Conservation (phyloP, 495 filamentous ascomycete species). For the Aspergillus conjunctus region DNA sequence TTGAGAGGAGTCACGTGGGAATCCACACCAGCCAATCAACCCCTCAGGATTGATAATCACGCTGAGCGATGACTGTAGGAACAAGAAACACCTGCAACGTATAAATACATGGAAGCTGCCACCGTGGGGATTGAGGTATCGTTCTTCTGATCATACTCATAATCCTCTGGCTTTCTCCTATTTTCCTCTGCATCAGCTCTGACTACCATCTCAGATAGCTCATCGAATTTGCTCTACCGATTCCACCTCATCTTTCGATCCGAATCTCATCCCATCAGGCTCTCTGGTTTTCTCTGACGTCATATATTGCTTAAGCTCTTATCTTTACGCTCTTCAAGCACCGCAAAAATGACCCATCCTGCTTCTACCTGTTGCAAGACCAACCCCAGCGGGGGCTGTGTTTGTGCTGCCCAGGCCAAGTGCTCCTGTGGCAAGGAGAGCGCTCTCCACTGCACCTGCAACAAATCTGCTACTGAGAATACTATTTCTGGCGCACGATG, state of each 20-base stretch:
- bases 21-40: constrained; percentile 29
- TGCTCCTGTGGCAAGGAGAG: constrained; percentile 90
- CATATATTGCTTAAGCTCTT: background rate
- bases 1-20: background rate
- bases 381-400: constrained; percentile 52
- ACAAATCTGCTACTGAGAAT: constrained; percentile 78
- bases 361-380: constrained; percentile 65
- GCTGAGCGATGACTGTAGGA: constrained; percentile 2
- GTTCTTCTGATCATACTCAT: constrained; percentile 2
- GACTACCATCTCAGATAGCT: too few relatives aligned
- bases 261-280: too few relatives aligned
- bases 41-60: constrained; percentile 33
- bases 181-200: background rate
- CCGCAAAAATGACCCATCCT: constrained; percentile 54
- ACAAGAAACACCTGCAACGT: constrained; percentile 25
- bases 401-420: constrained; percentile 63
- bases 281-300: constrained; percentile 6
- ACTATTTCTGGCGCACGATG: constrained; percentile 69
- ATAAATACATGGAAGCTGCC: constrained; percentile 31
- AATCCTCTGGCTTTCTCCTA: background rate
- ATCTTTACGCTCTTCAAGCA: constrained; percentile 1
- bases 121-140: background rate
- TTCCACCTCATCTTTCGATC: too few relatives aligned
- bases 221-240: too few relatives aligned
- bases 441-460: constrained; percentile 84